Percentiles rank a stretch among this genome's conserved stretches.
phyloP scores from a whole-genome alignment of 139 green algal species.

The Edaphochlamys debaryana region DNA sequence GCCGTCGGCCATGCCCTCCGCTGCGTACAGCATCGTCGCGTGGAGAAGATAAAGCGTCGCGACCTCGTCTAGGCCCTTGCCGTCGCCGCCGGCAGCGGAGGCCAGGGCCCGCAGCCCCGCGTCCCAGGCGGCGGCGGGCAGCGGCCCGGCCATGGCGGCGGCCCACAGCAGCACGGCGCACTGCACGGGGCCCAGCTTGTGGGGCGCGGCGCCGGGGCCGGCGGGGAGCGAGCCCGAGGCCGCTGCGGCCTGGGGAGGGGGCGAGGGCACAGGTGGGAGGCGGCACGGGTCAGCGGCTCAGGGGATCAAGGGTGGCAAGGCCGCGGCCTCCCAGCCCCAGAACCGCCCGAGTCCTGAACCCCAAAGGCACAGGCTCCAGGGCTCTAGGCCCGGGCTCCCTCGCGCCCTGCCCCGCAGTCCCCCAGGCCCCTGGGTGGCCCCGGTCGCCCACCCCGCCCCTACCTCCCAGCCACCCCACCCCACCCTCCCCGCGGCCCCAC shows the following conservation, averaged over 20 bases:
- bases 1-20: not conserved
- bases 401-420: too few species aligned
- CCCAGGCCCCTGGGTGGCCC: too few species aligned
- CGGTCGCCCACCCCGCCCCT: not conserved
- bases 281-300: too few species aligned
- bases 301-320: too few species aligned
- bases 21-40: not conserved
- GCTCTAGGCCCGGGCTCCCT: too few species aligned
- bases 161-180: conserved; percentile 23
- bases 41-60: conserved; percentile 18
- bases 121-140: not conserved
- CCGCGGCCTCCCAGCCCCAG: too few species aligned
- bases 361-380: too few species aligned
- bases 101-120: not conserved
- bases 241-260: not conserved
- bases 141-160: not conserved
- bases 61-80: not conserved
- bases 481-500: not conserved
- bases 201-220: too few species aligned
- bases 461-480: too few species aligned
- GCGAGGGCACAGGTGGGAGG: not conserved
- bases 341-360: too few species aligned
- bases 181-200: not conserved
- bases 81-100: not conserved
- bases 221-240: not conserved